Base-by-base conservation (phyloP, 164 flowering plant species). In the Aristolochia californica region DNA sequence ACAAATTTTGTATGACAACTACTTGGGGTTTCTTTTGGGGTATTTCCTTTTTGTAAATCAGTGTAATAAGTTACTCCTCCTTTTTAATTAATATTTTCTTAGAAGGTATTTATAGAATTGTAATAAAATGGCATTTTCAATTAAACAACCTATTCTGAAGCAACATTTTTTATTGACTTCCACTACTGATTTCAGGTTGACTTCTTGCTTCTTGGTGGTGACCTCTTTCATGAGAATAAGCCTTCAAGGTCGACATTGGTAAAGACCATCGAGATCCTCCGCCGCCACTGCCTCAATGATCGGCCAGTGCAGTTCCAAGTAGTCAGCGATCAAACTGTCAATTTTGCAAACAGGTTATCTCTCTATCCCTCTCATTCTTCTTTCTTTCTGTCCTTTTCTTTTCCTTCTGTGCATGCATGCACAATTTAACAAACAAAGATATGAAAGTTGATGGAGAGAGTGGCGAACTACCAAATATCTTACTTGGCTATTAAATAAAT, bases 141-240 rank as follows among this genome's bases (percentile, higher is more conserved):
- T 34, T 34, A 8, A 34, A 34, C 40, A 34, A 34, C 40, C 1
- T 34, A 34, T 34, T 34, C 40, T 34, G 40, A 34, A 34, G 40
- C 40, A 34, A 34, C 40, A 34, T 34, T 7, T 34, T 34, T 9
- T 34, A 12, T 34, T 34, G 40, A 34, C 7, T 7, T 34, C 10
- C 40, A 3, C 5, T 18, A 16, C 7, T 51, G 25, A 26, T 51
- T 48, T 44, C 74, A 93, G 97, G 99, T 89, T 64, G 99, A 93
- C 56, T 87, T 87, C 45, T 27, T 93, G 52, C 96, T 93, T 51
- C 89, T 93, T 60, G 99, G 99, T 34, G 99, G 99, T 65, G 99
- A 93, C 75, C 91, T 93, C 56, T 93, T 93, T 71, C 99, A 93
- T 73, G 99, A 93, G 77, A 89, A 93, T 64, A 93, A 93, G 71